Percentiles rank a stretch among this genome's conserved stretches.
Conservation (phyloP, 2,329 filamentous ascomycete species). For the Metarhizium guizhouense region DNA sequence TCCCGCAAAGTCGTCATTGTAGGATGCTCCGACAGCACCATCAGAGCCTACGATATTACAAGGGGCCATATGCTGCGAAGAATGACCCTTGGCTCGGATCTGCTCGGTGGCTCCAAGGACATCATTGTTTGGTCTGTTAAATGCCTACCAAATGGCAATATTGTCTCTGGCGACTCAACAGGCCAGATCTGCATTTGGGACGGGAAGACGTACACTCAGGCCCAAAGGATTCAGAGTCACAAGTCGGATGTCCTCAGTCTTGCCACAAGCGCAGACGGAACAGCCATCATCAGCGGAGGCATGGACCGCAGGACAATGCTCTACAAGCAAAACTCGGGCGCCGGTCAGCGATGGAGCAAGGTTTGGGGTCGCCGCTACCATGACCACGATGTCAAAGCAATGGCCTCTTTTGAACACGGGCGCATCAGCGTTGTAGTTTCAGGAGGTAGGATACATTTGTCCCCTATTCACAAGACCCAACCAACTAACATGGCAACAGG, state of each 20-base stretch:
- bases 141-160: constrained; percentile 76
- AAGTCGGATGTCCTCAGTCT: constrained; percentile 85
- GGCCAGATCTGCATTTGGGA: constrained; percentile 93
- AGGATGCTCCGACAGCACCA: constrained; percentile 93
- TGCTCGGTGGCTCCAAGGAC: constrained; percentile 69
- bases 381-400: constrained; percentile 87
- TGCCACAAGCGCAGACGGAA: constrained; percentile 71
- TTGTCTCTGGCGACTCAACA: constrained; percentile 90
- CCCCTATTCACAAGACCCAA: background rate
- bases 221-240: constrained; percentile 78
- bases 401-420: constrained; percentile 80
- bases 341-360: constrained; percentile 68
- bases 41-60: constrained; percentile 79
- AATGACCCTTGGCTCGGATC: constrained; percentile 78
- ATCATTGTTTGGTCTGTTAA: constrained; percentile 92
- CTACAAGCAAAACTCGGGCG: constrained; percentile 58
- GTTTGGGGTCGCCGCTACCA: constrained; percentile 82
- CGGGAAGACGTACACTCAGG: constrained; percentile 80
- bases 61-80: constrained; percentile 67
- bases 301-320: constrained; percentile 84
- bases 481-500: constrained; percentile 37
- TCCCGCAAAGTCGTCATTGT: constrained; percentile 74
- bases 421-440: constrained; percentile 82
- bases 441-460: constrained; percentile 56
- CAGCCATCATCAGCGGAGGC: constrained; percentile 77